Evolutionary conservation across 306 rosid species (phyloP).

Genomic region (Hylodesmum podocarpum): DNA sequence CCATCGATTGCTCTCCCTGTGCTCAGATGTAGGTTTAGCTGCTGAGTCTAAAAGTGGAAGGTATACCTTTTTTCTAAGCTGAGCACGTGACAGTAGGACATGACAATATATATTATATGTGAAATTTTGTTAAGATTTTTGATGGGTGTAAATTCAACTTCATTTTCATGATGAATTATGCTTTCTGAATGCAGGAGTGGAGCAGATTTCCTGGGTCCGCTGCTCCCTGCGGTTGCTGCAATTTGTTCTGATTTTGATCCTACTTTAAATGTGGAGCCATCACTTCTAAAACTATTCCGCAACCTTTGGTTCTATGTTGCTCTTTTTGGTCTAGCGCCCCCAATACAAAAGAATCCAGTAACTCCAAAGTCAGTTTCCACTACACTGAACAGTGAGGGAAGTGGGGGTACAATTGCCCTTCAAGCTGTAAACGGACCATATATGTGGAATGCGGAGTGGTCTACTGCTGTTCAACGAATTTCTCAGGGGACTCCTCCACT

Average conservation of each 20-base stretch:
- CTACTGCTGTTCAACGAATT: slow-evolving; percentile 81
- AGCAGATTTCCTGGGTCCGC: slow-evolving; percentile 94
- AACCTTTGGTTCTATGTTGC: slow-evolving; percentile 98
- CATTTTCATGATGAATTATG: slow-evolving; percentile 27
- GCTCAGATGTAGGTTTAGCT: slow-evolving; percentile 97
- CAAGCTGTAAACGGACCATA: slow-evolving; percentile 97
- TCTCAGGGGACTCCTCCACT: slow-evolving; percentile 99
- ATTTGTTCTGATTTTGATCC: slow-evolving; percentile 96
- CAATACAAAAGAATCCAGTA: slow-evolving; percentile 65
- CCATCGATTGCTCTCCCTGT: slow-evolving; percentile 84
- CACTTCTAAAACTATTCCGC: slow-evolving; percentile 90
- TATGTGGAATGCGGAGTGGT: slow-evolving; percentile 92
- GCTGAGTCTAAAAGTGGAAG: slow-evolving; percentile 99
- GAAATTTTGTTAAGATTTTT: slow-evolving; percentile 28
- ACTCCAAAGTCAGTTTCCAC: slow-evolving; percentile 71
- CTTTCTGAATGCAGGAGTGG: slow-evolving; percentile 78
- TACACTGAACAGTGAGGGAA: slow-evolving; percentile 80
- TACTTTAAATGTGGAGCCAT: slow-evolving; percentile 81
- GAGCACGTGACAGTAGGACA: slow-evolving; percentile 24
- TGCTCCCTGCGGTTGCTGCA: slow-evolving; percentile 98
- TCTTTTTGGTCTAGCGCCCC: slow-evolving; percentile 97
- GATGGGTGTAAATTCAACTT: slow-evolving; percentile 13
- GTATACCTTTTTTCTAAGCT: slow-evolving; percentile 46
- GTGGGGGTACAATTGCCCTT: slow-evolving; percentile 77
- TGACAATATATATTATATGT: background rate